phyloP scores from a whole-genome alignment of 225 moss, liverwort and hornwort species.

The Physcomitrium patens region DNA sequence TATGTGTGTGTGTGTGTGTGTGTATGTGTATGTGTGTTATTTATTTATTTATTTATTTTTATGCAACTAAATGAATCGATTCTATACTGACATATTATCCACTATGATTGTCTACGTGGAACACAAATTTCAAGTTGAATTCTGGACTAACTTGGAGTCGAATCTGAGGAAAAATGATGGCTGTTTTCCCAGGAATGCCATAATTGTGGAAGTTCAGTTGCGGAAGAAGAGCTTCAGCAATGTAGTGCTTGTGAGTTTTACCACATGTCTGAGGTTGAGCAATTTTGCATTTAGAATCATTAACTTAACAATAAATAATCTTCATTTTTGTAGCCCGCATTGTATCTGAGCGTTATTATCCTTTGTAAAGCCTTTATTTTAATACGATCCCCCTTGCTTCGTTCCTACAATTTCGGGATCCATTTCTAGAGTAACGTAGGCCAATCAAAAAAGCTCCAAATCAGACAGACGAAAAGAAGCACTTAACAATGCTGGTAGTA shows the following conservation, averaged over 20 bases:
- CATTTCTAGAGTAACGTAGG: not conserved
- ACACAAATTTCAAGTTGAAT: constrained; percentile 28
- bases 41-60: constrained; percentile 39
- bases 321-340: constrained; percentile 8
- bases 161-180: constrained; percentile 46
- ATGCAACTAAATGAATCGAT: constrained; percentile 46
- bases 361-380: not conserved
- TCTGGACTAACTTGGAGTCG: constrained; percentile 42
- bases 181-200: constrained; percentile 58
- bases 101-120: constrained; percentile 31
- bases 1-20: too few species aligned
- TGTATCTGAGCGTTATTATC: not conserved
- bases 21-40: too few species aligned
- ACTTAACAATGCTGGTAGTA: constrained; percentile 14
- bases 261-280: constrained; percentile 11
- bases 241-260: constrained; percentile 65
- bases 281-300: constrained; percentile 1
- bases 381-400: constrained; percentile 8
- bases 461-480: constrained; percentile 1
- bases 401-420: not conserved
- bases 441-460: constrained; percentile 8
- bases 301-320: constrained; percentile 10
- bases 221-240: constrained; percentile 51
- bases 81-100: constrained; percentile 27
- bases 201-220: constrained; percentile 43